These are phyloP conservation scores for Thuja plicata DNA, from an alignment of 83 land plant species.

Conservation along the genomic window DNA sequence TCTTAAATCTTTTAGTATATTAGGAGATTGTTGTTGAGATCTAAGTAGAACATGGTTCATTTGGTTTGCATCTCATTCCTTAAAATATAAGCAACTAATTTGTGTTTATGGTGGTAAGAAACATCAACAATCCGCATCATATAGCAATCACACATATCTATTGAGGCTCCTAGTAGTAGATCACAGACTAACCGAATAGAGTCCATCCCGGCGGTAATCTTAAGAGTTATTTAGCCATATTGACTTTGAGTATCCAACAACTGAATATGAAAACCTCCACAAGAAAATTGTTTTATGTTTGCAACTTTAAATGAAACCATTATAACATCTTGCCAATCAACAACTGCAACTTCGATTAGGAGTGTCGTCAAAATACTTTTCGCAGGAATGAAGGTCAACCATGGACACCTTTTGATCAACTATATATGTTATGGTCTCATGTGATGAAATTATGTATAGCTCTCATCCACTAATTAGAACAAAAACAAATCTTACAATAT, in stretches of 20 bases:
- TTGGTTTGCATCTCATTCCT: constrained; percentile 34
- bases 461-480: too few relatives aligned
- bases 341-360: constrained; percentile 50
- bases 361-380: constrained; percentile 21
- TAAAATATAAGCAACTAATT: constrained; percentile 18
- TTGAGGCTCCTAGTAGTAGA: constrained; percentile 46
- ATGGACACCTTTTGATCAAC: too few relatives aligned
- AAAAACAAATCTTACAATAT: too few relatives aligned
- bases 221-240: constrained; percentile 50
- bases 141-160: constrained; percentile 33
- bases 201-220: constrained; percentile 43
- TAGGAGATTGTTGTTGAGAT: not conserved
- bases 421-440: too few relatives aligned
- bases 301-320: constrained; percentile 34
- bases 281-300: constrained; percentile 6
- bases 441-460: too few relatives aligned
- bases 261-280: not conserved
- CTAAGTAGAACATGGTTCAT: not conserved
- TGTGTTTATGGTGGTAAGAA: constrained; percentile 26
- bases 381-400: too few relatives aligned
- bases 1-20: not conserved
- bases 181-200: constrained; percentile 40
- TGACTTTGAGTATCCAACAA: constrained; percentile 44
- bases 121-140: constrained; percentile 31
- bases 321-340: constrained; percentile 45